Evolutionary conservation across 140 eudicot genomes (phyloP), one percentile per base, ranked within the genome.

Genomic region (Flaveria floridana): DNA sequence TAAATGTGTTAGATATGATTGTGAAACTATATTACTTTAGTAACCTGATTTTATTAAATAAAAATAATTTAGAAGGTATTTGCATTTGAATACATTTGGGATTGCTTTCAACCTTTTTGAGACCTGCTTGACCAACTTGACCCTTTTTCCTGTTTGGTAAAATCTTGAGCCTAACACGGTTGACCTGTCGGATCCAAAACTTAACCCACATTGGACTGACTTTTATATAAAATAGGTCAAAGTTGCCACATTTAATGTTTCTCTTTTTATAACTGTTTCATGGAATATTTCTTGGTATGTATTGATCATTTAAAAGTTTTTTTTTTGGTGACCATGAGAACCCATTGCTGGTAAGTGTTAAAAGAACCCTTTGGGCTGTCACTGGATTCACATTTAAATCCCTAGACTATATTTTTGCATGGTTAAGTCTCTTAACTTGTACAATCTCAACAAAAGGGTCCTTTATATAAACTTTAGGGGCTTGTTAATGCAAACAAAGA

Each of bases 271-370:
- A 57, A 2, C 20, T 19, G 4, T 6, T 71, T 28, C 34, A 63
- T 44, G 21, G 61, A 18, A 8, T 80, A 20, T 20, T 76, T 47
- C 11, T 18, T 66, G 21, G 61, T 3, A 14, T 72, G 65, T 72
- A 56, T 55, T 58, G 21, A 56, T 41, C 10, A 55, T 46, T 9
- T 57, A 21, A 44, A 76, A 72, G 28, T 15, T 42, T 61, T 26
- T 23, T 26, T 34, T 34, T 34, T 34, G 41, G 41, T 34, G 41
- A 0, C 37, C 37, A 30, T 30, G 37, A 30, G 37, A 30, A 30
- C 41, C 8, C 41, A 7, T 34, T 34, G 41, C 41, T 34, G 41
- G 41, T 14, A 48, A 11, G n/a, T 48, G 18, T 13, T 48, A 48
- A 48, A 10, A 48, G 55, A 48, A 48, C 5, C 55, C 16, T 48